Evolutionary conservation across 1,284 basidiomycete genomes (phyloP), one percentile per base, ranked within the genome.

Genomic region (Thelephora terrestris): DNA sequence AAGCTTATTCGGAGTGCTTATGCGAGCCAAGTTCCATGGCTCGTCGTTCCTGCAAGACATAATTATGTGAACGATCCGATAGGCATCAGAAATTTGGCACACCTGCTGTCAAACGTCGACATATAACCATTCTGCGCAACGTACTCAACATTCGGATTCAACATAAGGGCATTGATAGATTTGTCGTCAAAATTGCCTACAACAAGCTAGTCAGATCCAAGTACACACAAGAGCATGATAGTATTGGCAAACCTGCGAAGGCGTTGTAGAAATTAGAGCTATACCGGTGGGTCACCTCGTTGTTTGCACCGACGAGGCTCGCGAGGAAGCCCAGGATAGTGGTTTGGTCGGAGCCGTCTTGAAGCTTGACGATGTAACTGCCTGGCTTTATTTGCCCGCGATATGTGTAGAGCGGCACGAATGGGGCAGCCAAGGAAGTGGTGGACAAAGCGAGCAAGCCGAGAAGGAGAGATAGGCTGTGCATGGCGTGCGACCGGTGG

Each of bases 71-170:
- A 18, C 16, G 21, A 42, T 23, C 25, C 39, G n/a, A 42, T 9
- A 42, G 21, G n/a, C 14, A n/a, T 12, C 21, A 9, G 2, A 12
- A 25, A n/a, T 18, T 10, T 21, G 24, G 32, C 32, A 24, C n/a
- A 57, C 55, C 57, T 51, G 14, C 49, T 52, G 21, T 47, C 47
- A 24, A 45, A 40, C 21, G 52, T 54, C 42, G 36, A 35, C 48
- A 57, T 45, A 37, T 53, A 51, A 10, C 55, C 57, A 35, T 58
- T 55, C 43, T 57, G 53, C 7, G 39, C 43, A 56, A 90, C 79
- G 60, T 75, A 81, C 53, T 76, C 79, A 48, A 90, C 83, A 55
- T 81, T 80, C 21, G 79, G 76, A 50, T 75, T 70, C 27, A 73
- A 66, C 37, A 82, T 75, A 57, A 90, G 80, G 51, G 69, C 66